Conservation (phyloP, 164 flowering plant species). For the Piper longum region DNA sequence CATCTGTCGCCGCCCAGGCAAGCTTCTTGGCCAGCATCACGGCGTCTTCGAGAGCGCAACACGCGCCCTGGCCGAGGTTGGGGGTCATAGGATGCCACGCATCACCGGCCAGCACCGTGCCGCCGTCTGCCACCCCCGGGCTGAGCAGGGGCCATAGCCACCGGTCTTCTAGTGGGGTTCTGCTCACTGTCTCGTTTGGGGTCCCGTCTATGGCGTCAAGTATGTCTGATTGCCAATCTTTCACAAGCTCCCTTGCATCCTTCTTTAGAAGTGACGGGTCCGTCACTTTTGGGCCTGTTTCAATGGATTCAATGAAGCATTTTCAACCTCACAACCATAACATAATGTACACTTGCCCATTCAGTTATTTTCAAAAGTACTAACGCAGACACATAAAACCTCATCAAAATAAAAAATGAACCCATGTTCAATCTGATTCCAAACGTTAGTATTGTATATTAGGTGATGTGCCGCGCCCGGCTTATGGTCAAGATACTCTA, state of each 20-base stretch:
- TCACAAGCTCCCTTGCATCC: conserved; percentile 43
- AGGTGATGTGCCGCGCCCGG: no score
- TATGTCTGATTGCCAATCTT: conserved; percentile 55
- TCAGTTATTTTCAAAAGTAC: not conserved
- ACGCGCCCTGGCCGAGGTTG: conserved; percentile 93
- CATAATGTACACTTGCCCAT: not conserved
- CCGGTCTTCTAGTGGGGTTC: conserved; percentile 64
- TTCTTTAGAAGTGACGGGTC: conserved; percentile 48
- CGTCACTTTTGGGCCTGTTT: conserved; percentile 58
- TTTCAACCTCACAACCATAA: not conserved
- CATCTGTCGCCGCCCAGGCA: conserved; percentile 27
- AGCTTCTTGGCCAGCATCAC: conserved; percentile 60
- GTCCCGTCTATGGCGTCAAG: conserved; percentile 35
- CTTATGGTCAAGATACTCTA: no score
- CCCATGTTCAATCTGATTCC: not conserved
- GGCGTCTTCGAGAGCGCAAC: conserved; percentile 87
- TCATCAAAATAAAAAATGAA: not conserved
- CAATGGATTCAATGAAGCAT: not conserved
- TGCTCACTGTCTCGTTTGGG: conserved; percentile 60
- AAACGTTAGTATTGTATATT: no score
- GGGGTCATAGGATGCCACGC: conserved; percentile 99
- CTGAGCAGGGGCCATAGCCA: conserved; percentile 73
- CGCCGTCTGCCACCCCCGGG: conserved; percentile 48
- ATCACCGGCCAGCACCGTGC: conserved; percentile 79
- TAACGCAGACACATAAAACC: not conserved